Conservation (phyloP, 768 basidiomycete species). For the Auricularia cornea region DNA sequence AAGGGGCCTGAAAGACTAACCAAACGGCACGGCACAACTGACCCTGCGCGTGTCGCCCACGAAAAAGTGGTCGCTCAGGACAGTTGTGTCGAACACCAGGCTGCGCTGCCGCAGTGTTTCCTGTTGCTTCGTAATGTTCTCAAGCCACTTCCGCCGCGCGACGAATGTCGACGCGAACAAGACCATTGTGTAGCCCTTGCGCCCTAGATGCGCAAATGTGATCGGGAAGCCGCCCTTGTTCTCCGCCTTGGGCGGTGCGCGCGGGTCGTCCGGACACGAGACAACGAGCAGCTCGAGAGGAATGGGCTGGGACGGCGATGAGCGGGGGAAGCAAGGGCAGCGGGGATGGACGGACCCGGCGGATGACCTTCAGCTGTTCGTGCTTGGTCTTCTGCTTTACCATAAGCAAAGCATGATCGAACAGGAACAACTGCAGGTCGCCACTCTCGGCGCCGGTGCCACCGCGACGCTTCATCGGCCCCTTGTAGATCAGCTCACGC, state of each 20-base stretch:
- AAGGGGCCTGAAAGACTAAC: slow-evolving; percentile 49
- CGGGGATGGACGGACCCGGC: slow-evolving; percentile 54
- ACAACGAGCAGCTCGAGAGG: slow-evolving; percentile 88
- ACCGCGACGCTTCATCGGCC: slow-evolving; percentile 76
- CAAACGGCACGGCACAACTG: slow-evolving; percentile 81
- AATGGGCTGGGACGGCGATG: slow-evolving; percentile 62
- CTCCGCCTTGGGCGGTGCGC: slow-evolving; percentile 22
- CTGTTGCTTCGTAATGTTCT: slow-evolving; percentile 86
- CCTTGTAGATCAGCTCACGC: slow-evolving; percentile 88
- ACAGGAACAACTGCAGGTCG: slow-evolving; percentile 88
- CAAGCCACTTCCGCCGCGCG: slow-evolving; percentile 89
- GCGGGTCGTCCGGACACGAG: slow-evolving; percentile 63
- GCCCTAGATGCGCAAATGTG: slow-evolving; percentile 88
- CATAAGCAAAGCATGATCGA: slow-evolving; percentile 94
- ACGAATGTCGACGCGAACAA: slow-evolving; percentile 84
- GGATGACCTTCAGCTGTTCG: slow-evolving; percentile 89
- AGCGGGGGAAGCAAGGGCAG: neutral
- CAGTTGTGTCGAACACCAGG: slow-evolving; percentile 75
- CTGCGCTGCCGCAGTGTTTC: slow-evolving; percentile 75
- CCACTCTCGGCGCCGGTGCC: slow-evolving; percentile 67
- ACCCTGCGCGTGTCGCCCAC: slow-evolving; percentile 53
- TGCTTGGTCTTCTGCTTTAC: slow-evolving; percentile 89
- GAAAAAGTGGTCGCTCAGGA: slow-evolving; percentile 85
- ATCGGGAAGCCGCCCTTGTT: slow-evolving; percentile 84
- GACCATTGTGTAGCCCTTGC: slow-evolving; percentile 85